Evolutionary conservation across 768 basidiomycete genomes (phyloP), one percentile per base, ranked within the genome.

Genomic region (Cyclocybe aegerita): DNA sequence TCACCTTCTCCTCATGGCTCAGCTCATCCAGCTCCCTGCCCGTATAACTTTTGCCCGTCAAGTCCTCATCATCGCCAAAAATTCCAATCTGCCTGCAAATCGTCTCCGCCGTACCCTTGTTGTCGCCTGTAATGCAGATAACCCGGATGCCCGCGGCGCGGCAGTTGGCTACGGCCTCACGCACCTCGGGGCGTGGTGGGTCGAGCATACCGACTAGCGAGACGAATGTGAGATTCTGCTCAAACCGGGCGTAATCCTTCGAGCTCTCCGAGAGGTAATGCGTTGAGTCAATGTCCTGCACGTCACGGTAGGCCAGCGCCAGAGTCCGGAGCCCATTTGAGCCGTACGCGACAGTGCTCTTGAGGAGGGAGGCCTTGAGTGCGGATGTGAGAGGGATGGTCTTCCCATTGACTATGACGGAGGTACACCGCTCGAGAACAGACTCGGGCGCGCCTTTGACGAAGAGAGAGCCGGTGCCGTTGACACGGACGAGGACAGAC

Each of bases 141-240:
- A 98, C 93, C 35, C 95, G 82, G 59, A 99, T 96, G 11, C 96
- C 96, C 7, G 95, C 96, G 11, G 90, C 86, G 59, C 76, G 84
- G 73, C 95, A 98, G 65, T 91, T 93, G 32, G 86, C 89, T 29
- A 99, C 83, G 9, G 97, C 95, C 33, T 68, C 76, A 31, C 80
- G 79, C 36, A 94, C 97, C 70, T 98, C 96, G 4, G 96, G 95
- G 29, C 96, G 88, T 4, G 96, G 96, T 15, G 96, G 96, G 63
- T 99, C 96, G 38, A 96, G 81, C 97, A 99, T 99, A 49, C 92
- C 96, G 51, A 96, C 93, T 41, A 99, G 76, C 10, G 93, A 95
- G 50, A 96, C 94, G 67, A 99, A 98, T 4, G 89, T 90, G 50
- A 99, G 79, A 60, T 93, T 78, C 63, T 84, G 85, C 69, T 99